Conservation (phyloP, 2,329 filamentous ascomycete species). For the Aspergillus aculeatinus region DNA sequence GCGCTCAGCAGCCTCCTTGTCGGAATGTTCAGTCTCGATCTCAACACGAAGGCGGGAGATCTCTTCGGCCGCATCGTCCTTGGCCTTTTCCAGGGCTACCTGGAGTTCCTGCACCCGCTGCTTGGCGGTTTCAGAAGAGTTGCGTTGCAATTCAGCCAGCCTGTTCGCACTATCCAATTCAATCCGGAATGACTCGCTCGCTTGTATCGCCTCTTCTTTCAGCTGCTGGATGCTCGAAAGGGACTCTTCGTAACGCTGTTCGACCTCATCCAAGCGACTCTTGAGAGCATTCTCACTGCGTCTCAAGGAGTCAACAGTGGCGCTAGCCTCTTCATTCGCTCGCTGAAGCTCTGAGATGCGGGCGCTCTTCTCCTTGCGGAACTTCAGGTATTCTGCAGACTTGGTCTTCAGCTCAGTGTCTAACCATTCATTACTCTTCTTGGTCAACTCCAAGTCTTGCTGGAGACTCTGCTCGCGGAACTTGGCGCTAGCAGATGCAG, state of each 20-base stretch:
- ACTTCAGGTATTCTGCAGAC: conserved; percentile 80
- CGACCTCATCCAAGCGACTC: conserved; percentile 76
- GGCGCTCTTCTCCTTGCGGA: conserved; percentile 90
- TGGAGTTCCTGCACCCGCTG: conserved; percentile 60
- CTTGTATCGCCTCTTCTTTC: conserved; percentile 75
- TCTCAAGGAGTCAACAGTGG: conserved; percentile 72
- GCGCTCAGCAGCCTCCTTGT: conserved; percentile 61
- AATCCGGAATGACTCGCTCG: conserved; percentile 82
- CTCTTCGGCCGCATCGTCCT: conserved; percentile 62
- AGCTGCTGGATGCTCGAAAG: conserved; percentile 79
- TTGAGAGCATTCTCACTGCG: conserved; percentile 78
- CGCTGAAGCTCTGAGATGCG: conserved; percentile 86
- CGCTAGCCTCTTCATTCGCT: conserved; percentile 78
- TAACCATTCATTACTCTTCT: conserved; percentile 90
- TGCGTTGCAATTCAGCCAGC: conserved; percentile 69
- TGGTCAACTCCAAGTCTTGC: conserved; percentile 85
- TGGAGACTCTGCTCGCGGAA: conserved; percentile 88
- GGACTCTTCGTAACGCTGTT: conserved; percentile 82
- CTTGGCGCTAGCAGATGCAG: conserved; percentile 74
- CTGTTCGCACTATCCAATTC: conserved; percentile 80
- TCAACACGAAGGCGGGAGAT: conserved; percentile 55
- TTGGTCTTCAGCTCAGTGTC: conserved; percentile 90
- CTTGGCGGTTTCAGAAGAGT: conserved; percentile 60
- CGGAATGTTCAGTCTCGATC: conserved; percentile 57
- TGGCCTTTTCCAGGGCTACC: conserved; percentile 55